These are phyloP conservation scores for Dendrobium officinale DNA, from an alignment of 106 monocot genomes.

Conservation along the genomic window DNA sequence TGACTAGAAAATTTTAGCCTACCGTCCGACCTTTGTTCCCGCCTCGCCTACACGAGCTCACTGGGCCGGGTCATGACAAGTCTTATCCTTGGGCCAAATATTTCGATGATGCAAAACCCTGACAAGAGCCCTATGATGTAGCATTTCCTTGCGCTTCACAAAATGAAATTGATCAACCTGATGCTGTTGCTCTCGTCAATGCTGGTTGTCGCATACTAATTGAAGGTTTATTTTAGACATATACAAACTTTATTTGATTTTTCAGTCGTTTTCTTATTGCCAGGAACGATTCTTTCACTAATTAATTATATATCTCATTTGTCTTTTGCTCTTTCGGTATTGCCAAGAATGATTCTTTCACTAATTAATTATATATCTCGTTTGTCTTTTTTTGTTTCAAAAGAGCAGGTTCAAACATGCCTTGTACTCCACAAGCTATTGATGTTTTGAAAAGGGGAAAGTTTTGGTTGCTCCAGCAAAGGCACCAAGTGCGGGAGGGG, in stretches of 20 bases:
- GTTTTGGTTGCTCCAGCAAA: conserved; percentile 89
- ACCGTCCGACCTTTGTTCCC: too few relatives aligned
- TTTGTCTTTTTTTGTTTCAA: not conserved
- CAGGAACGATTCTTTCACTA: not conserved
- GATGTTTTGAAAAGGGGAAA: conserved; percentile 84
- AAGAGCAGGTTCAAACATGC: conserved; percentile 85
- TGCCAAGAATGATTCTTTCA: not conserved
- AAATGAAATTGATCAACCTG: conserved; percentile 92
- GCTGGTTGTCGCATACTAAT: conserved; percentile 83
- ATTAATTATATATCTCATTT: not conserved
- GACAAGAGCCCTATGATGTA: conserved; percentile 83
- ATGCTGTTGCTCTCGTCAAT: conserved; percentile 74
- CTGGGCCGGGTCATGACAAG: too few relatives aligned
- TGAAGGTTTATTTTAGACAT: conserved; percentile 49
- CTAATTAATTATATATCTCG: not conserved
- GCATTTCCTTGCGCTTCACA: conserved; percentile 95
- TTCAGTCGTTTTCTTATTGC: not conserved
- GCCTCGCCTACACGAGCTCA: too few relatives aligned
- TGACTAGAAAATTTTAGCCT: too few relatives aligned
- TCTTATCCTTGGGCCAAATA: conserved; percentile 62
- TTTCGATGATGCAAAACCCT: conserved; percentile 80
- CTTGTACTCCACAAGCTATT: conserved; percentile 88
- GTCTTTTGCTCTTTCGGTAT: not conserved
- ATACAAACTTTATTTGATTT: not conserved
- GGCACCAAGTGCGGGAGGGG: conserved; percentile 94